Evolutionary conservation across 768 basidiomycete genomes (phyloP).

Genomic region (Trametes cubensis): DNA sequence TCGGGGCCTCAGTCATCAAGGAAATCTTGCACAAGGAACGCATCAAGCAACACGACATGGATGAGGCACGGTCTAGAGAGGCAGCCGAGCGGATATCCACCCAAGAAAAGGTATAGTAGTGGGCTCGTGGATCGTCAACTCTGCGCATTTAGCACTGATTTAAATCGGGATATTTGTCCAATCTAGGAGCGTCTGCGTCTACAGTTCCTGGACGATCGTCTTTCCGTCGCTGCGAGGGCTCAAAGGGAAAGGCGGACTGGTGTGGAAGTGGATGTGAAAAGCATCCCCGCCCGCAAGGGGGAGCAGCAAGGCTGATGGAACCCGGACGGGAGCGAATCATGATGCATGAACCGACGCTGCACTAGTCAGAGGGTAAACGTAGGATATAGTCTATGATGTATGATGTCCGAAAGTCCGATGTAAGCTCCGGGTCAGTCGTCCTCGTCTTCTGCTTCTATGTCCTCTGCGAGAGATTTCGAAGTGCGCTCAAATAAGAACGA

Average conservation of each 20-base stretch:
- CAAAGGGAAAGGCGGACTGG: constrained; percentile 7
- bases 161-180: no score
- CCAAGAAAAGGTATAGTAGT: constrained; percentile 50
- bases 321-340: no score
- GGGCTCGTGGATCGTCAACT: no score
- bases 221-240: constrained; percentile 28
- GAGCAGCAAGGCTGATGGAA: not conserved
- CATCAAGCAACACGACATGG: constrained; percentile 44
- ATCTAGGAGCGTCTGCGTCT: constrained; percentile 43
- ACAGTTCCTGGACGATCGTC: constrained; percentile 75
- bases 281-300: constrained; percentile 1
- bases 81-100: constrained; percentile 54
- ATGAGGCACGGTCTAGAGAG: constrained; percentile 48
- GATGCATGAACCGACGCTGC: no score
- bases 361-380: not conserved
- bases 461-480: constrained; percentile 33
- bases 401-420: not conserved
- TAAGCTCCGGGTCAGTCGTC: not conserved
- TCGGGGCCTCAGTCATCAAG: constrained; percentile 62
- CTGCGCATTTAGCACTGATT: no score
- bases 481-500: constrained; percentile 77
- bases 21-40: constrained; percentile 59
- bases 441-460: constrained; percentile 15
- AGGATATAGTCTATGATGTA: not conserved
- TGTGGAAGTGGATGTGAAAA: not conserved